A percentile compares a stretch with the other conserved stretches of the same genome.
Evolutionary conservation across 495 filamentous ascomycete species (phyloP).

Genomic region (Bombardia bombarda): DNA sequence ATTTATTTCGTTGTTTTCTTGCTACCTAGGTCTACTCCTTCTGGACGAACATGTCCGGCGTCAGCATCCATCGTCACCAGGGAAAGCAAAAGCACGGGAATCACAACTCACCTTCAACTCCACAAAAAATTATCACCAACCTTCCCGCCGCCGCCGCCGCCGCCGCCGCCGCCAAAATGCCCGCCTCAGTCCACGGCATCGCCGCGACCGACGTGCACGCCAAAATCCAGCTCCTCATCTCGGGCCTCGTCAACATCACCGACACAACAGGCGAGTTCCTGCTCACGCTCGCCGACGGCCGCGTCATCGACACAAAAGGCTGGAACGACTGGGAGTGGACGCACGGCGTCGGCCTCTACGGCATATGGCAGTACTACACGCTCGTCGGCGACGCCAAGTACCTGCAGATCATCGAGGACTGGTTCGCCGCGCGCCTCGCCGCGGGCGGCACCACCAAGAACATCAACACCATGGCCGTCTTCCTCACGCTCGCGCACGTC

Average conservation of each 20-base stretch:
- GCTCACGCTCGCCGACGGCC: constrained; percentile 55
- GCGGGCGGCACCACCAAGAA: constrained; percentile 69
- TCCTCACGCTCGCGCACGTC: constrained; percentile 62
- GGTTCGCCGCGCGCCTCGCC: constrained; percentile 57
- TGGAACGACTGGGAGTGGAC: constrained; percentile 80
- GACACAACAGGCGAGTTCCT: constrained; percentile 64
- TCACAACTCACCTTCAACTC: neutral
- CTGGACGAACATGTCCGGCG: no score
- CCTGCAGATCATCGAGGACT: constrained; percentile 54
- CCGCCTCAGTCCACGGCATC: constrained; percentile 29
- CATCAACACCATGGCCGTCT: constrained; percentile 71
- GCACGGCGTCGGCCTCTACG: constrained; percentile 68
- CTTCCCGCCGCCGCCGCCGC: no score
- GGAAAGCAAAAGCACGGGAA: neutral
- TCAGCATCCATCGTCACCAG: no score
- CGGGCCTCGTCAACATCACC: constrained; percentile 61
- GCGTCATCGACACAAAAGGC: constrained; percentile 70
- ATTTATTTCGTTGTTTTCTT: neutral
- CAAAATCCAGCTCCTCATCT: constrained; percentile 52
- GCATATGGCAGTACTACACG: constrained; percentile 69
- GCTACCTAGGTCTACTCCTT: no score
- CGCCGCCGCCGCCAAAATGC: constrained; percentile 26
- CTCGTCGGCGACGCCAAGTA: constrained; percentile 46
- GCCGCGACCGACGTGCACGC: constrained; percentile 41
- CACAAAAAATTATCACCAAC: no score